Base-by-base conservation (phyloP, 495 filamentous ascomycete genomes). In the Neurospora pannonica region DNA sequence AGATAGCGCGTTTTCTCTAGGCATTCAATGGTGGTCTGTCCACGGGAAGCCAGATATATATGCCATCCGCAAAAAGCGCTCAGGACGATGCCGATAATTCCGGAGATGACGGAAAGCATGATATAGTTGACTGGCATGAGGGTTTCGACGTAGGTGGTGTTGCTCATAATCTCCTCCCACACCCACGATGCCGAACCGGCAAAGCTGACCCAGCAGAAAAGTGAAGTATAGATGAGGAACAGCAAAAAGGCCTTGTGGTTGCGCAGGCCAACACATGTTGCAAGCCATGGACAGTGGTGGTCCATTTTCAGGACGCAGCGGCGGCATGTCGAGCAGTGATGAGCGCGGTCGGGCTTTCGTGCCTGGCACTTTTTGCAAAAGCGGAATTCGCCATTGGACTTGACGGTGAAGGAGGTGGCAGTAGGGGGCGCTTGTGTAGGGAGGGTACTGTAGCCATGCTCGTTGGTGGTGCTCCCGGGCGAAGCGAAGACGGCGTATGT, bases 241-340 rank as follows among this genome's bases (percentile, higher is more conserved):
- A 98, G 87, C 42, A 99, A 80, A 81, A 99, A 99, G 6, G 94
- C 87, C 82, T 98, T 98, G 86, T 98, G 97, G 83, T 98, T 99
- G 77, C 89, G 88, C 73, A 99, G 83, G 34, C 97, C 97, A 69
- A 99, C 92, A 79, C 96, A 99, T 4, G 93, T 98, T 24, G 97
- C 96, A 70, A 98, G 87, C 96, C 96, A 99, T 7, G 96, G 96
- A 78, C 96, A 99, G 84, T 99, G 96, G 82, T 99, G 96, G 81
- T 99, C 96, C 96, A 99, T 99, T 84, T 98, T 98, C 79, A 98
- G 86, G 13, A 99, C 95, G 81, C 96, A 99, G 75, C 91, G 90
- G 73, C 90, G 89, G 82, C 96, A 99, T 17, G 93, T 93, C 15
- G 92, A 95, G 86, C 96, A 99, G 85, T 99, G 96, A 80, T 99